Conservation (phyloP, 768 basidiomycete genomes). For the Fomitopsis pulvina region DNA sequence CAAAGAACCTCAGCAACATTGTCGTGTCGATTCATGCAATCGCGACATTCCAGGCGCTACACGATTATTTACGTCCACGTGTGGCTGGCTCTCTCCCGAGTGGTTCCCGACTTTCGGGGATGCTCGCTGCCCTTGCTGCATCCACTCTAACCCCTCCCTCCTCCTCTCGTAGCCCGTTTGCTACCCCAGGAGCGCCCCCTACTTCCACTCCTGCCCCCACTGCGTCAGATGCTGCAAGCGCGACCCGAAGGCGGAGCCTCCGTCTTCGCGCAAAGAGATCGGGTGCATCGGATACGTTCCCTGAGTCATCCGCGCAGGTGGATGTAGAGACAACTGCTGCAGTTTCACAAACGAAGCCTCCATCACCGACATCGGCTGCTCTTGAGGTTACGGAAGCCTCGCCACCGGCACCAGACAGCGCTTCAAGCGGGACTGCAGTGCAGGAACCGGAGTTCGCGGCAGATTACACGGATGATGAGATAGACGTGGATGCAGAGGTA, state of each 20-base stretch:
- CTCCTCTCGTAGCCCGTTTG: conserved; percentile 23
- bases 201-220: conserved; percentile 29
- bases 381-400: conserved; percentile 7
- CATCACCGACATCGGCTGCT: conserved; percentile 5
- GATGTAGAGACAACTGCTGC: not conserved
- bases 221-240: conserved; percentile 25
- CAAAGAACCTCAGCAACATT: conserved; percentile 80
- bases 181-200: not conserved
- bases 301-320: conserved; percentile 11
- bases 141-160: conserved; percentile 59
- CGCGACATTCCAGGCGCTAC: conserved; percentile 94
- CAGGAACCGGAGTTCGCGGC: conserved; percentile 56
- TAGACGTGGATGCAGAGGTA: conserved; percentile 77
- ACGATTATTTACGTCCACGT: conserved; percentile 91
- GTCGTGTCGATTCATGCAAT: conserved; percentile 98
- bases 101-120: conserved; percentile 67
- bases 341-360: not conserved
- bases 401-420: conserved; percentile 32
- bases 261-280: conserved; percentile 68
- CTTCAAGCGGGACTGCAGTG: conserved; percentile 51
- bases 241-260: conserved; percentile 72
- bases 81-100: conserved; percentile 65
- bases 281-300: conserved; percentile 8
- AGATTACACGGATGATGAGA: conserved; percentile 79
- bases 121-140: conserved; percentile 86